Conservation (phyloP, 208 protist genomes). For the Kentomonas sorsogonicus region DNA sequence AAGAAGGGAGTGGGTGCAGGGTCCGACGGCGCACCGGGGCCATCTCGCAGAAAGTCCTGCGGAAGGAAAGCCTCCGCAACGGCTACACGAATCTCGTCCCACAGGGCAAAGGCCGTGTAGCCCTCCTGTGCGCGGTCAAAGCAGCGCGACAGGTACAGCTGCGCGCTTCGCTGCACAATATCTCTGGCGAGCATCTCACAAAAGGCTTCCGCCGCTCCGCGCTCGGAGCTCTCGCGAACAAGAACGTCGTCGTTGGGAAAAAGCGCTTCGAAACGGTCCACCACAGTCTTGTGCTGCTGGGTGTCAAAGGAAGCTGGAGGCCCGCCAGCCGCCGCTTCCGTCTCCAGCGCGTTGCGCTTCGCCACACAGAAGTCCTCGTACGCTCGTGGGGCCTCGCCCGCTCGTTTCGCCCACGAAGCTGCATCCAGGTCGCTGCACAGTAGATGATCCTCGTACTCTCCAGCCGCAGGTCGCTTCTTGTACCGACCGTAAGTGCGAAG, state of each 20-base stretch:
- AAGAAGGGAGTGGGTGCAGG: constrained; percentile 10
- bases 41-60: not conserved
- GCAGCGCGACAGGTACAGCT: constrained; percentile 43
- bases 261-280: not conserved
- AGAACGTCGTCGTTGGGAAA: constrained; percentile 11
- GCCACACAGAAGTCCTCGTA: too few species aligned
- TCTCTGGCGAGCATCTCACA: constrained; percentile 57
- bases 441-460: too few species aligned
- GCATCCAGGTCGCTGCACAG: too few species aligned
- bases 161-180: constrained; percentile 46
- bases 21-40: not conserved
- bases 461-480: too few species aligned
- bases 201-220: constrained; percentile 31
- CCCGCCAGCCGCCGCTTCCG: too few species aligned
- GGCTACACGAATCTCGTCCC: constrained; percentile 61
- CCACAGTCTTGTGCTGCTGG: too few species aligned
- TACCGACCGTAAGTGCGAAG: too few species aligned
- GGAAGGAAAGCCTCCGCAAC: constrained; percentile 60
- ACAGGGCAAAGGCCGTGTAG: constrained; percentile 68
- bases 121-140: constrained; percentile 50
- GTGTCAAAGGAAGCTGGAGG: too few species aligned
- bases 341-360: too few species aligned
- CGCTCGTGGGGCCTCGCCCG: too few species aligned
- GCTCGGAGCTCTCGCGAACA: constrained; percentile 1
- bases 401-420: too few species aligned